Percentiles rank a stretch among this genome's conserved stretches.
These are phyloP conservation scores for Haplosporangium gracile DNA, from an alignment of 192 early-diverging fungal genomes.

Conservation along the genomic window DNA sequence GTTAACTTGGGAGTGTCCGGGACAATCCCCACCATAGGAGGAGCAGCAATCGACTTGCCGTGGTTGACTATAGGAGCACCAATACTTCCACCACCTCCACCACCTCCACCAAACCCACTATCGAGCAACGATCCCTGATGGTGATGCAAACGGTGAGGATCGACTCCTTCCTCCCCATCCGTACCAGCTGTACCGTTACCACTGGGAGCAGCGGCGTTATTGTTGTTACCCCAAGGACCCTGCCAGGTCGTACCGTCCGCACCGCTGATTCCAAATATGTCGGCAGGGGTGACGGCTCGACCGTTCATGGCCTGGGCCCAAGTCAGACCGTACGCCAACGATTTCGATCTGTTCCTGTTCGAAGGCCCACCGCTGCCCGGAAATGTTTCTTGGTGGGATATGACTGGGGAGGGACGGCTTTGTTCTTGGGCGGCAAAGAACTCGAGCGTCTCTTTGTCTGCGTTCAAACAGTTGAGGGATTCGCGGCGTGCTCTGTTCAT, in stretches of 20 bases:
- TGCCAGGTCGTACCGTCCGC: slow-evolving; percentile 28
- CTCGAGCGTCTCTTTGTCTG: slow-evolving; percentile 53
- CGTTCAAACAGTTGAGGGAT: slow-evolving; percentile 54
- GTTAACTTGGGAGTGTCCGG: slow-evolving; percentile 31
- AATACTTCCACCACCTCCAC: slow-evolving; percentile 22
- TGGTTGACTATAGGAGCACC: slow-evolving; percentile 3
- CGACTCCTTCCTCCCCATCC: background rate
- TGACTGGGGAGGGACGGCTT: slow-evolving; percentile 26
- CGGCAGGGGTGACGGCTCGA: slow-evolving; percentile 30
- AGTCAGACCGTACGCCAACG: slow-evolving; percentile 38
- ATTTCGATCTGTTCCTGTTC: slow-evolving; percentile 37
- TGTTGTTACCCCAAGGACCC: slow-evolving; percentile 10
- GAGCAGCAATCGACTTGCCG: background rate
- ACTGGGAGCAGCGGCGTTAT: background rate
- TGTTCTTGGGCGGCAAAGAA: slow-evolving; percentile 50
- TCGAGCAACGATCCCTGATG: slow-evolving; percentile 12
- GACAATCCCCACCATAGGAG: background rate
- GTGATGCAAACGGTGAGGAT: slow-evolving; percentile 15
- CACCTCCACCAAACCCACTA: background rate
- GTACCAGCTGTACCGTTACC: background rate
- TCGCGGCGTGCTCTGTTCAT: slow-evolving; percentile 56
- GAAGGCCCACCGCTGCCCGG: background rate
- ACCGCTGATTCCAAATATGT: slow-evolving; percentile 31
- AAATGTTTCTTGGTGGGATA: background rate
- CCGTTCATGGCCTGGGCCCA: slow-evolving; percentile 56